phyloP scores from a whole-genome alignment of 2,329 filamentous ascomycete species.

The Truncatella angustata region DNA sequence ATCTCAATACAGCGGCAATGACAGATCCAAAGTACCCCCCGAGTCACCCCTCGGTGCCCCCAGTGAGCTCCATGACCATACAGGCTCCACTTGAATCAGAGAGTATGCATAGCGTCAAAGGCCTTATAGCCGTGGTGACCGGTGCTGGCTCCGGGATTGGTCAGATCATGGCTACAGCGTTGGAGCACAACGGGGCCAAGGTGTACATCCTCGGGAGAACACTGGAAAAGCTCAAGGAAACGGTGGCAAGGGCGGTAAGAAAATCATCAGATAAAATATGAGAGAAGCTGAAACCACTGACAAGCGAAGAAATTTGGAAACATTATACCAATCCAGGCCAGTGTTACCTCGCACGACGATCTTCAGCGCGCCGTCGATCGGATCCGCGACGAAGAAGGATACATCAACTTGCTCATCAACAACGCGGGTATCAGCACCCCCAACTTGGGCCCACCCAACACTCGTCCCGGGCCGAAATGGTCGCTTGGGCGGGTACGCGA shows the following conservation, averaged over 20 bases:
- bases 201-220: conserved; percentile 71
- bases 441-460: no score
- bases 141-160: conserved; percentile 62
- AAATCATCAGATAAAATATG: no score
- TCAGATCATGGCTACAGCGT: conserved; percentile 66
- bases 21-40: no score
- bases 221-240: conserved; percentile 61
- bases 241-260: conserved; percentile 56
- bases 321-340: conserved; percentile 59
- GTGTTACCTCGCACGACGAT: conserved; percentile 62
- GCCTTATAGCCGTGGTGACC: conserved; percentile 44
- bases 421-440: conserved; percentile 66
- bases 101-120: no score
- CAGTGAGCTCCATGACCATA: no score
- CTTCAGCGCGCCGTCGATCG: conserved; percentile 57
- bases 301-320: conserved; percentile 51
- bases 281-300: no score
- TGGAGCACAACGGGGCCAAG: conserved; percentile 64
- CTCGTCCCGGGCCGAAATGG: conserved; percentile 53
- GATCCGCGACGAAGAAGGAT: conserved; percentile 51
- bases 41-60: no score
- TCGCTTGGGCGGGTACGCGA: conserved; percentile 54
- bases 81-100: no score
- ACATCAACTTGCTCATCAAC: conserved; percentile 66
- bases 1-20: no score